Percentiles rank a stretch among this genome's conserved stretches.
phyloP scores from a whole-genome alignment of 225 moss, liverwort and hornwort species.

The Bryoerythrophyllum caledonicum region DNA sequence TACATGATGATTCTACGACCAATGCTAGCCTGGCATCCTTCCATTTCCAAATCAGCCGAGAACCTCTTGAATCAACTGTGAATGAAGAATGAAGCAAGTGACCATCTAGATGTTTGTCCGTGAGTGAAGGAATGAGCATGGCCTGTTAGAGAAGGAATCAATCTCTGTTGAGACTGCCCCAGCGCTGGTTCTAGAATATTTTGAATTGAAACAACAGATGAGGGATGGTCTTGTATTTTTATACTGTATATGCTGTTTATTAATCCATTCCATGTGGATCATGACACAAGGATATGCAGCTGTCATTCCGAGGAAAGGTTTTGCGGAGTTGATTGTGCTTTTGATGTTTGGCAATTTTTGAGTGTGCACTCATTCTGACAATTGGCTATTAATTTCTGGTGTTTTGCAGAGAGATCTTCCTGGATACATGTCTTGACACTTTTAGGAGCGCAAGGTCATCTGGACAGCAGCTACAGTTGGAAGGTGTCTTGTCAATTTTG shows the following conservation, averaged over 20 bases:
- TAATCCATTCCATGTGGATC: not conserved
- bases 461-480: not conserved
- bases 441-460: not conserved
- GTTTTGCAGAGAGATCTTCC: constrained; percentile 8
- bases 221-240: constrained; percentile 10
- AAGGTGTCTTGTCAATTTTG: not conserved
- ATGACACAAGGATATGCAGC: not conserved
- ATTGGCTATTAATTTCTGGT: not conserved
- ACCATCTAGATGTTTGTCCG: too few species aligned
- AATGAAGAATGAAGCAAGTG: too few species aligned
- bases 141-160: too few species aligned
- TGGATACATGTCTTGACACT: not conserved
- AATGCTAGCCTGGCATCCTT: too few species aligned
- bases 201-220: too few species aligned
- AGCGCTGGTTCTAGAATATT: too few species aligned
- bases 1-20: not conserved
- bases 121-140: too few species aligned
- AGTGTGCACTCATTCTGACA: not conserved
- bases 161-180: too few species aligned
- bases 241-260: not conserved
- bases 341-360: not conserved
- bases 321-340: too few species aligned
- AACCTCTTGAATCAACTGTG: too few species aligned
- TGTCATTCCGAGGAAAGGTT: not conserved
- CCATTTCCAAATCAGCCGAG: too few species aligned